Evolutionary conservation across 2,329 filamentous ascomycete genomes (phyloP).

Genomic region (Fusarium falciforme): DNA sequence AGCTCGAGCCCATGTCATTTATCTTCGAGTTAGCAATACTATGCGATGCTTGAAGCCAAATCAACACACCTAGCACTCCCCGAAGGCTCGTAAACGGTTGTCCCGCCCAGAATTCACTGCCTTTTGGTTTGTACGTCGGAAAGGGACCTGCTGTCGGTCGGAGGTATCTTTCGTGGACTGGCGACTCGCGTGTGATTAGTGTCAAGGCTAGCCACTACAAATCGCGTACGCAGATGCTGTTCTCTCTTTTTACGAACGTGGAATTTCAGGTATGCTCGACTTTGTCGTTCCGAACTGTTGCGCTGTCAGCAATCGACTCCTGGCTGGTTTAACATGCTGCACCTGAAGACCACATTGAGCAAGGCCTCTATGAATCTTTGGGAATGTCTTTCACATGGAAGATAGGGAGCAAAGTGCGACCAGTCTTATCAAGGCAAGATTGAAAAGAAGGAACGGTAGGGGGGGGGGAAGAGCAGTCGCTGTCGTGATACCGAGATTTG

Average conservation of each 20-base stretch:
- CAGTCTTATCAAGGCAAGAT: too few relatives aligned
- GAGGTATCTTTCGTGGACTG: background rate
- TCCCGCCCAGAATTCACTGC: too few relatives aligned
- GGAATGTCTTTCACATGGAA: background rate
- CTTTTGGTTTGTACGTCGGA: too few relatives aligned
- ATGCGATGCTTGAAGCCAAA: too few relatives aligned
- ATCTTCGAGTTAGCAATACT: too few relatives aligned
- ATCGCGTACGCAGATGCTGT: background rate
- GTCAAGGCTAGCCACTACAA: background rate
- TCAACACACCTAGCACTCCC: too few relatives aligned
- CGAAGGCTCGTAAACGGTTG: too few relatives aligned
- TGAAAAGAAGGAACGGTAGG: too few relatives aligned
- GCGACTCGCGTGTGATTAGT: background rate
- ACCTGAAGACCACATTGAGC: background rate
- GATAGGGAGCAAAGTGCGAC: too few relatives aligned
- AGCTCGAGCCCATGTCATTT: background rate
- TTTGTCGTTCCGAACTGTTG: background rate
- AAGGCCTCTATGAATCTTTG: background rate
- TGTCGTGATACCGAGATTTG: background rate
- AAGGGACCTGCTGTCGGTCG: too few relatives aligned
- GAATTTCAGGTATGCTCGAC: background rate
- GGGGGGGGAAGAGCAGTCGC: background rate
- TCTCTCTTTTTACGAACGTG: background rate
- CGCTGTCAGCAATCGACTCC: background rate
- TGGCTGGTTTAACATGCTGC: background rate